Evolutionary conservation across 2,329 filamentous ascomycete species (phyloP), one percentile per base, ranked within the genome.

Genomic region (Talaromyces sp.): DNA sequence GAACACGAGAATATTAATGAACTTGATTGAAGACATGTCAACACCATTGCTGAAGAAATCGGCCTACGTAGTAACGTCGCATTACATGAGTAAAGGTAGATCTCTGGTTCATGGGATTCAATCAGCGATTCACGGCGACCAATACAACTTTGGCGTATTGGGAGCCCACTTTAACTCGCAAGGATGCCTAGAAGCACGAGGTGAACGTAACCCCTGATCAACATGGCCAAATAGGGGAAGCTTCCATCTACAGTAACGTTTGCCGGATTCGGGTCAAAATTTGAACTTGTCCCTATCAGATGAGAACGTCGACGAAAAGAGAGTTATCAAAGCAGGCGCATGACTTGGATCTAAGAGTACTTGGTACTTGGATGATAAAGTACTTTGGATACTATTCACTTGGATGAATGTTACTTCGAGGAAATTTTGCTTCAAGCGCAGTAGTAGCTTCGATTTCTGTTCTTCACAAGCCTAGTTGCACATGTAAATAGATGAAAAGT

Each of bases 201-300:
- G 21, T 48, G 44, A 28, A 16, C 3, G 6, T 9, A 28, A 21
- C 8, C 25, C 46, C 28, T 54, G 48, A 35, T 33, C 28, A 54
- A 14, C 48, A 18, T 54, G 28, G 9, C 50, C 31, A 54, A 54
- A 54, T 18, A 54, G 50, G 50, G 50, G 28, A 57, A 54, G n/a
- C 55, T 63, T 63, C 56, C 61, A 16, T 40, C 28, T 63, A 35
- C 21, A 63, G 61, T 63, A 63, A 63, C 50, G 35, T 21, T 63
- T 63, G 60, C 61, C 61, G 48, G 35, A 63, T 54, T 37, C 2
- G 61, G 61, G n/a, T 44, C 23, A 28, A 54, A 28, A n/a, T 3
- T 56, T 6, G 14, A 37, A 35, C 2, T 21, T 55, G n/a, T n/a
- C 31, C 12, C 1, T 48, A 6, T 28, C 11, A 12, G 44, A 25